Evolutionary conservation across 495 filamentous ascomycete species (phyloP), one percentile per base, ranked within the genome.

Genomic region (Alectoria sarmentosa): DNA sequence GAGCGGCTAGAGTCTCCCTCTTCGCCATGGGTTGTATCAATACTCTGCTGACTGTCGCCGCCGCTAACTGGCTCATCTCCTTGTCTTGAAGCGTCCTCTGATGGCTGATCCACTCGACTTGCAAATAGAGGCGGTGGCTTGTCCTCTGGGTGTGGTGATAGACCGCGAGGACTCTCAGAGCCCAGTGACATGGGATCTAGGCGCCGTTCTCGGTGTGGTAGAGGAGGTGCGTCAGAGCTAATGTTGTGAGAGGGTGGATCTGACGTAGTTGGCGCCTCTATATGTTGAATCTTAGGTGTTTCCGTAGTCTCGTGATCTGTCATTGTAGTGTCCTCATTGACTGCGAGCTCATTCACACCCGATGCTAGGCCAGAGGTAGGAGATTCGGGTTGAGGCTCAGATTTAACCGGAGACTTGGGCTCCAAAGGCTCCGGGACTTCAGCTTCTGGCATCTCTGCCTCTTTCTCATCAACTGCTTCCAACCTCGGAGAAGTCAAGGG

Each of bases 41-140:
- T 60, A 32, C 64, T 73, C 10, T 73, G 73, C 41, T 65, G 62
- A 39, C 72, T 75, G 15, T 63, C 46, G 13, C 65, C 63, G 55
- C 71, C 70, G 59, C 54, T 62, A 28, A 36, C 62, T 48, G 75
- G 69, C 26, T 71, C 70, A 58, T 67, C 59, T 59, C 66, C 49
- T 17, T 69, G 60, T 36, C 62, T 34, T 57, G 67, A 54, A n/a
- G 58, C 32, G 23, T 70, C 30, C 60, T 75, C 62, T 10, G 69
- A 23, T 7, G 71, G 65, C 38, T 38, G 46, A 48, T 69, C 41
- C 41, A 66, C 42, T 34, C 68, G 65, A 49, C 66, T 42, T 34
- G 72, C 58, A 72, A 90, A 90, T 15, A 92, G 74, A 32, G 88
- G 88, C 3, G 86, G 78, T 0, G 88, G 89, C 34, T 83, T 84